Conservation (phyloP, 345 rosid genomes). For the Noccaea bulbosa region DNA sequence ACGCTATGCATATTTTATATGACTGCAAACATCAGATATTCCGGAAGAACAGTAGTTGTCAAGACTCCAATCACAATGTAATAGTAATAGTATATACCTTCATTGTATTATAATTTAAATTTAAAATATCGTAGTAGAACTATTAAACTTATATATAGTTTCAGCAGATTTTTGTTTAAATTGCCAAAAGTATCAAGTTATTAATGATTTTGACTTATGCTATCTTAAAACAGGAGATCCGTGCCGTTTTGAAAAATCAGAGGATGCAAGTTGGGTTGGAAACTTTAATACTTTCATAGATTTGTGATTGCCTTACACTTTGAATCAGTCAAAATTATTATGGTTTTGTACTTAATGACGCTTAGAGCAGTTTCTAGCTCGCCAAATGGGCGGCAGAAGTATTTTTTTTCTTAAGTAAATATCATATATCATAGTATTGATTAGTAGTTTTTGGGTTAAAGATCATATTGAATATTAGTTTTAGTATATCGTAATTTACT, state of each 20-base stretch:
- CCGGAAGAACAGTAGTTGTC: not conserved
- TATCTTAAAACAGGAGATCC: slow-evolving; percentile 33
- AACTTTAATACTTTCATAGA: slow-evolving; percentile 27
- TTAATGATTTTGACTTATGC: slow-evolving; percentile 37
- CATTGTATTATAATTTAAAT: slow-evolving; percentile 3
- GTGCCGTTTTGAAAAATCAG: slow-evolving; percentile 28
- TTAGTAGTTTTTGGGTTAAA: not conserved
- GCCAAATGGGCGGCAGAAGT: not conserved
- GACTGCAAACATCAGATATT: not conserved
- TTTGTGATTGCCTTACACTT: slow-evolving; percentile 24
- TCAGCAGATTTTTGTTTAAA: slow-evolving; percentile 18
- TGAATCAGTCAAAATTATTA: slow-evolving; percentile 33
- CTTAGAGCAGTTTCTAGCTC: not conserved
- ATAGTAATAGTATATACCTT: not conserved
- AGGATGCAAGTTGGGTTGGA: slow-evolving; percentile 34
- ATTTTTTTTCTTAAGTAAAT: not conserved
- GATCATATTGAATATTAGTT: too few relatives aligned
- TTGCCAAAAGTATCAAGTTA: slow-evolving; percentile 24
- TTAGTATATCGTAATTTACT: too few relatives aligned
- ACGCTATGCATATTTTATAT: slow-evolving; percentile 5
- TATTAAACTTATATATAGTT: slow-evolving; percentile 13
- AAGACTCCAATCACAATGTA: not conserved
- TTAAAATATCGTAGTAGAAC: not conserved
- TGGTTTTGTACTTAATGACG: slow-evolving; percentile 24
- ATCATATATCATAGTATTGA: slow-evolving; percentile 1